These are phyloP conservation scores for Sarocladiaceae sp. DNA, from an alignment of 2,329 filamentous ascomycete genomes.

Conservation along the genomic window DNA sequence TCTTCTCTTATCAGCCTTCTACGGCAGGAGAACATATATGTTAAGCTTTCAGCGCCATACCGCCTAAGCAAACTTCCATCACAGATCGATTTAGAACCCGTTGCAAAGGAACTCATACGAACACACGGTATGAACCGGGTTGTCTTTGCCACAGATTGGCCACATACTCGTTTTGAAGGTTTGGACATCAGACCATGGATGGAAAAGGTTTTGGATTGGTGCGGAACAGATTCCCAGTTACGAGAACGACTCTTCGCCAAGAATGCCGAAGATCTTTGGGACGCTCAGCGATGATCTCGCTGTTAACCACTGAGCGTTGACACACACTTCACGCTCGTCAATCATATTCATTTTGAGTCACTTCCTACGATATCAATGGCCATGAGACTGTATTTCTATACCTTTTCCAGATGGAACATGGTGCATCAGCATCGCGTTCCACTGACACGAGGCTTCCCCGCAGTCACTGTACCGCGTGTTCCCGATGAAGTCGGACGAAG, in stretches of 20 bases:
- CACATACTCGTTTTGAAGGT: conserved; percentile 49
- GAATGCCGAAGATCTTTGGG: conserved; percentile 48
- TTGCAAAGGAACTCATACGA: conserved; percentile 39
- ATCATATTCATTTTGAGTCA: no score
- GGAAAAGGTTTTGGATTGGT: conserved; percentile 47
- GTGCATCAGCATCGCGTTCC: no score
- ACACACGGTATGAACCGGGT: conserved; percentile 33
- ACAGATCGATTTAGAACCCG: conserved; percentile 35
- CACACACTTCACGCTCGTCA: no score
- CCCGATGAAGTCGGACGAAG: no score
- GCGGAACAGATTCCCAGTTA: conserved; percentile 35
- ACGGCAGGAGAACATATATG: conserved; percentile 38
- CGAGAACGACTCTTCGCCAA: conserved; percentile 44
- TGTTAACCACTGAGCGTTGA: no score
- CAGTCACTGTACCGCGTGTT: no score
- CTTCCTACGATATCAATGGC: no score
- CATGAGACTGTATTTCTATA: no score
- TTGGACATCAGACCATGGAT: conserved; percentile 49
- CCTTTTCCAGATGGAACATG: no score
- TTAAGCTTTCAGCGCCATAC: conserved; percentile 53
- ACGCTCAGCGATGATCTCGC: not conserved
- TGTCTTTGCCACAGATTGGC: conserved; percentile 57
- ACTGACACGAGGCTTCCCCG: no score
- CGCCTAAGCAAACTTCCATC: conserved; percentile 35
- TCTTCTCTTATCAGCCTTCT: conserved; percentile 36